Evolutionary conservation across 2,329 filamentous ascomycete species (phyloP), one percentile per base, ranked within the genome.

Genomic region (Escovopsis sp.): DNA sequence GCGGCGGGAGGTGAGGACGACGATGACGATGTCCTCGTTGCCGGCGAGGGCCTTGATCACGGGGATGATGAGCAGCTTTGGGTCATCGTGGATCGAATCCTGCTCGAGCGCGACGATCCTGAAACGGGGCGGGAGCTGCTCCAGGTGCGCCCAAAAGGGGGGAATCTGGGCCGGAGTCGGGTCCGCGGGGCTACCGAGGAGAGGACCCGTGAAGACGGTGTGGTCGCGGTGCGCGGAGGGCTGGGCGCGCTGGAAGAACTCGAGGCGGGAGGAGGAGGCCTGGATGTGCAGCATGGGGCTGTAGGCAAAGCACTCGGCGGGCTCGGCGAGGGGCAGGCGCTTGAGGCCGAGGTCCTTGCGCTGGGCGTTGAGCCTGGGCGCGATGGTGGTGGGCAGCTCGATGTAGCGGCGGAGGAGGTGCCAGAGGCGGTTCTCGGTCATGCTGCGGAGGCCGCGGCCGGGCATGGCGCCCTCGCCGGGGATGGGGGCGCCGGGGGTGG

Each of bases 211-310:
- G 14, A 50, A 59, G 1, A 39, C 37, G 0, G 50, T 51, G 13
- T 45, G 27, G 2, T 28, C 31, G 4, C 31, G 42, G 12, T 49
- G 46, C 6, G 43, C 37, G 1, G 30, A 18, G 1, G 48, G 42
- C 14, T 47, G 47, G 2, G 52, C 50, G 3, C 43, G 39, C 7
- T 48, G 42, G 6, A 41, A 34, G 21, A 57, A 59, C 34, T 59
- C 56, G 16, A 59, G 35, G 0, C 38, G 45, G 0, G 52, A 43
- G 11, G 51, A 57, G 1, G 56, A 59, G 0, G 56, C 55, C 23
- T 58, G 55, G 14, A 61, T 55, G 39, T 61, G 58, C 36, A 61
- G 44, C 37, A 52, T 49, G 8, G 54, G 51, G 37, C 56, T 58
- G 39, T 59, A 59, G 5, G 41, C 48, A 38, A 51, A 59, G 14